phyloP scores from a whole-genome alignment of 2,329 filamentous ascomycete genomes.

The Aspergillus luchuensis region DNA sequence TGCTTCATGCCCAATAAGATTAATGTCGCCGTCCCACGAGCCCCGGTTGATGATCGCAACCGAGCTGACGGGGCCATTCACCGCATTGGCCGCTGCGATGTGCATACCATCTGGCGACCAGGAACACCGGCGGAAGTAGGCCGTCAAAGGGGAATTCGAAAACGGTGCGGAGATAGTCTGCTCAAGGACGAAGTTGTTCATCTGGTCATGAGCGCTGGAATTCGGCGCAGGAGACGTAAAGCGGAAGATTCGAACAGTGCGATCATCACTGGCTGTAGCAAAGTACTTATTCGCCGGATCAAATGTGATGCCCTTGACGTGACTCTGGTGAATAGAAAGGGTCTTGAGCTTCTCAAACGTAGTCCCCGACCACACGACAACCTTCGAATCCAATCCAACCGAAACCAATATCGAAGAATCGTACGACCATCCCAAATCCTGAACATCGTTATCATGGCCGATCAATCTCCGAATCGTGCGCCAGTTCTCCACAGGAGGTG shows the following conservation, averaged over 20 bases:
- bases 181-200: conserved; percentile 94
- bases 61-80: conserved; percentile 95
- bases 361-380: conserved; percentile 96
- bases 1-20: conserved; percentile 93
- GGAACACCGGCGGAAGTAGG: conserved; percentile 93
- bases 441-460: conserved; percentile 97
- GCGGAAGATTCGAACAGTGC: conserved; percentile 93
- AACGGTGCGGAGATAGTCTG: conserved; percentile 89
- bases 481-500: conserved; percentile 95
- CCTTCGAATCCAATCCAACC: conserved; percentile 94
- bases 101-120: conserved; percentile 98
- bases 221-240: conserved; percentile 91
- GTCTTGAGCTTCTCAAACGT: conserved; percentile 98
- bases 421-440: conserved; percentile 94
- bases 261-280: conserved; percentile 94
- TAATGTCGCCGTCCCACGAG: conserved; percentile 94
- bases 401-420: conserved; percentile 96
- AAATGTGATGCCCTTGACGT: conserved; percentile 98
- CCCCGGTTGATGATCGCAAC: conserved; percentile 93
- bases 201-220: conserved; percentile 89
- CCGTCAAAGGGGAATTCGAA: conserved; percentile 86
- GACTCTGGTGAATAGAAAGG: conserved; percentile 87
- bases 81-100: conserved; percentile 93
- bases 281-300: conserved; percentile 99
- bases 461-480: conserved; percentile 90